Evolutionary conservation across 352 stramenopile species (phyloP), one percentile per base, ranked within the genome.

Genomic region (Globisporangium nodosum): DNA sequence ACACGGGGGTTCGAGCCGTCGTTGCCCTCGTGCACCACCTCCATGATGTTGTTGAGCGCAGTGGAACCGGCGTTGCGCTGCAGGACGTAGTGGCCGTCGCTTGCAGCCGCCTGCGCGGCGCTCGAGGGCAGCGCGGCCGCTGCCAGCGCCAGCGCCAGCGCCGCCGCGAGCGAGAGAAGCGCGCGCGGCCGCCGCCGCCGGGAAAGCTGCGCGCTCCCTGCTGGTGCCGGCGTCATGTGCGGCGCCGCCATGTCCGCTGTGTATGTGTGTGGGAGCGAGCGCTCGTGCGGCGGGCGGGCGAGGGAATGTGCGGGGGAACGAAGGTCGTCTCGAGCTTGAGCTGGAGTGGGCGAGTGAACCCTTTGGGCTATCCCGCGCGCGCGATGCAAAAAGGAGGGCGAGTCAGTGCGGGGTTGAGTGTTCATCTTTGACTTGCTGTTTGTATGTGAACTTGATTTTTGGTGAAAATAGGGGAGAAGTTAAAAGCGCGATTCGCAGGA

Each of bases 51-150:
- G 30, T 57, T 68, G 0, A 50, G 56, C 7, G 49, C 13, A 5
- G 55, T 40, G 6, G 33, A 47, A 13, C 63, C 63, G 31, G 37
- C 48, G n/a, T 21, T 64, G 0, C 58, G 59, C 24, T 71, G 63
- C 21, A 84, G 71, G 49, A 77, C 53, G 53, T 74, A 78, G 46
- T 49, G 55, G 33, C 37, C 49, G 4, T 57, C 43, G 30, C 47
- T 61, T 30, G 37, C 24, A 27, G 24, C 9, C 3, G 30, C 46
- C 33, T 39, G 40, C 39, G 57, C 46, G 3, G 33, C 33, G 33
- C 0, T 11, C 33, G 33, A 37, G 4, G 33, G 33, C 33, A 37
- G 33, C 33, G 33, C 33, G 33, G 49, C 5, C 15, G 27, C 31
- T 24, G 50, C 18, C 21, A 16, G 50, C 35, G 50, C 18, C 21